A percentile compares a stretch with the other conserved stretches of the same genome.
These are phyloP conservation scores for Achlya hypogyna DNA, from an alignment of 352 stramenopile species.

Conservation along the genomic window DNA sequence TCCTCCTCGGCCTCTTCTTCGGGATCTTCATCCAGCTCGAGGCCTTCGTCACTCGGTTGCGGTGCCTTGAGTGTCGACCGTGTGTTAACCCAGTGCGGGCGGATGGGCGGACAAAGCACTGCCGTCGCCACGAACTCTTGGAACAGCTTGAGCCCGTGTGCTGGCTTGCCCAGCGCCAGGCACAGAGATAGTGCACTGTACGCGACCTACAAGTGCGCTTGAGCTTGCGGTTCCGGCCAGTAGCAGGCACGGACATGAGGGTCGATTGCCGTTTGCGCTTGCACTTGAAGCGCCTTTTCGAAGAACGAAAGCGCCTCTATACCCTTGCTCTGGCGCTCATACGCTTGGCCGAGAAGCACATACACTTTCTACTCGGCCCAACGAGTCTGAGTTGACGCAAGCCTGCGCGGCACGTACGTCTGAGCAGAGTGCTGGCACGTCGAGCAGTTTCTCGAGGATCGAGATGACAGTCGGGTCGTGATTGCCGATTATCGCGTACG, in stretches of 20 bases:
- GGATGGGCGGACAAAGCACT: constrained; percentile 60
- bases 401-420: constrained; percentile 23
- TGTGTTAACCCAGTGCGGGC: constrained; percentile 71
- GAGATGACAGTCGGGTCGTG: constrained; percentile 56
- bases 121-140: constrained; percentile 42
- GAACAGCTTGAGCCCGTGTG: constrained; percentile 50
- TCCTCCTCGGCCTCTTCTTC: constrained; percentile 23
- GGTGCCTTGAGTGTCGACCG: constrained; percentile 24
- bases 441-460: constrained; percentile 57
- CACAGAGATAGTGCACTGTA: constrained; percentile 60
- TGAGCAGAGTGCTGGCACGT: constrained; percentile 52
- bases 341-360: constrained; percentile 1
- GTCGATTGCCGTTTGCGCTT: constrained; percentile 44
- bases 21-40: constrained; percentile 28
- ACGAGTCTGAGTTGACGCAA: not conserved
- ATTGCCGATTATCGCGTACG: constrained; percentile 60
- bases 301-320: constrained; percentile 74
- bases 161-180: constrained; percentile 35
- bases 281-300: constrained; percentile 53
- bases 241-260: constrained; percentile 23
- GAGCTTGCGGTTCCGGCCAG: not conserved
- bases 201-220: constrained; percentile 30
- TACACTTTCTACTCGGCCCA: not conserved
- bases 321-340: constrained; percentile 43
- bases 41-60: constrained; percentile 14